These are phyloP conservation scores for Fusarium circinatum DNA, from an alignment of 2,329 filamentous ascomycete species.

Conservation along the genomic window DNA sequence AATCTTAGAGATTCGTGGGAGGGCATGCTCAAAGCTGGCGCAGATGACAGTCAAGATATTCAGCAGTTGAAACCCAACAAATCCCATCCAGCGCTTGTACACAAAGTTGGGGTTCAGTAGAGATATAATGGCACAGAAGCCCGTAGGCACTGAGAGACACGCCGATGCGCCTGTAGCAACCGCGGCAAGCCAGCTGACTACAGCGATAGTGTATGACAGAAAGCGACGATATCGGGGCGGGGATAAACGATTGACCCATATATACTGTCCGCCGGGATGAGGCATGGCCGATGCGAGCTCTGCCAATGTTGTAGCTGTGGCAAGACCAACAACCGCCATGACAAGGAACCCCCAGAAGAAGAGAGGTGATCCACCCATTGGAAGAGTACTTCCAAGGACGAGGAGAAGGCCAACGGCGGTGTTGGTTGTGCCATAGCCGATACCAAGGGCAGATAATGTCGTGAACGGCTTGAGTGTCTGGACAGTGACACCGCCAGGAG, in stretches of 20 bases:
- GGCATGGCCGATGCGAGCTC: conserved; percentile 3
- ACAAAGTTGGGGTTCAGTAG: not conserved
- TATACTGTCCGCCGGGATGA: conserved; percentile 2
- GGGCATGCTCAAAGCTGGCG: not conserved
- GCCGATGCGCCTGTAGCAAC: conserved; percentile 2
- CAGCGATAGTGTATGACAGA: not conserved
- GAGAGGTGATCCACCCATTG: conserved; percentile 4
- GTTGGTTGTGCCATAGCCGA: conserved; percentile 12
- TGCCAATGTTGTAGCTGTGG: not conserved
- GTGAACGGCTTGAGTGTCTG: conserved; percentile 7
- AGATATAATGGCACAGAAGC: not conserved
- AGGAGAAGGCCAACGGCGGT: conserved; percentile 4
- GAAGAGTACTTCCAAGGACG: conserved; percentile 2
- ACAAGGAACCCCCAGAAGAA: conserved; percentile 8
- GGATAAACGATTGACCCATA: conserved; percentile 1
- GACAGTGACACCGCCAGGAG: not conserved
- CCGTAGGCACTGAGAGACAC: not conserved
- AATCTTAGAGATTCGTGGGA: not conserved
- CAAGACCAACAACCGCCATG: not conserved
- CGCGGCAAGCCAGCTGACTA: not conserved
- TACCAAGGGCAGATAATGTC: not conserved
- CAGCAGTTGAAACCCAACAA: conserved; percentile 1
- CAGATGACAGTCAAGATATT: not conserved
- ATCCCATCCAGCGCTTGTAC: conserved; percentile 1
- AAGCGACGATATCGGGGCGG: not conserved